A percentile compares a stretch with the other conserved stretches of the same genome.
Conservation (phyloP, 805 yeast species). For the Komagataella mondaviorum region DNA sequence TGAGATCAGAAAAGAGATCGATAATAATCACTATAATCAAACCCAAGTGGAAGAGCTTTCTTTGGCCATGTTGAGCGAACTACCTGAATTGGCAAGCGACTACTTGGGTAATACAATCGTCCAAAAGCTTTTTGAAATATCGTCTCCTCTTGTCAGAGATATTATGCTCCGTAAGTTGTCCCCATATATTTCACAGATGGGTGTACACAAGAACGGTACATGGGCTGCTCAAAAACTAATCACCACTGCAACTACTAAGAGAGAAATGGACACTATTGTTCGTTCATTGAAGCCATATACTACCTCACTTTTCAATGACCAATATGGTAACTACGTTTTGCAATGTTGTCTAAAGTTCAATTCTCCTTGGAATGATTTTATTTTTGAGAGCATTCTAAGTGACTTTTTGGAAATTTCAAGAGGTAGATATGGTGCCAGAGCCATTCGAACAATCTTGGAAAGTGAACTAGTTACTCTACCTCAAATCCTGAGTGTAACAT, state of each 20-base stretch:
- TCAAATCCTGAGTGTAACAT: constrained; percentile 60
- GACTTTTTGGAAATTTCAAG: constrained; percentile 71
- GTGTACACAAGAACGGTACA: constrained; percentile 95
- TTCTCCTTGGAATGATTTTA: constrained; percentile 77
- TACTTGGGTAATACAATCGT: constrained; percentile 93
- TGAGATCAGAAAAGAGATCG: constrained; percentile 70
- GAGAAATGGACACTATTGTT: constrained; percentile 53
- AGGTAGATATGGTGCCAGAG: constrained; percentile 91
- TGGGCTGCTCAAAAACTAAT: constrained; percentile 98
- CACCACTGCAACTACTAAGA: constrained; percentile 44
- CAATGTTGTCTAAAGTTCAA: constrained; percentile 92
- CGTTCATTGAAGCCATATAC: constrained; percentile 67
- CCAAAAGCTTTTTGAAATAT: constrained; percentile 71
- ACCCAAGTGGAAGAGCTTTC: constrained; percentile 72
- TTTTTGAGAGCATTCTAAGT: constrained; percentile 69
- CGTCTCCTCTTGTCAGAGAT: constrained; percentile 60
- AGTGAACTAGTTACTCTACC: constrained; percentile 53
- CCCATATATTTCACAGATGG: constrained; percentile 79
- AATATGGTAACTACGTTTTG: constrained; percentile 91
- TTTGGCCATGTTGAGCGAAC: constrained; percentile 71
- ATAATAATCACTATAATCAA: constrained; percentile 34
- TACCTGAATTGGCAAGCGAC: constrained; percentile 85
- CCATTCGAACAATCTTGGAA: constrained; percentile 87
- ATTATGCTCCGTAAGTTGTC: constrained; percentile 68
- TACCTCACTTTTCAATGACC: constrained; percentile 81